Base-by-base conservation (phyloP, 176 grass and related monocot genomes). In the Paspalum notatum region DNA sequence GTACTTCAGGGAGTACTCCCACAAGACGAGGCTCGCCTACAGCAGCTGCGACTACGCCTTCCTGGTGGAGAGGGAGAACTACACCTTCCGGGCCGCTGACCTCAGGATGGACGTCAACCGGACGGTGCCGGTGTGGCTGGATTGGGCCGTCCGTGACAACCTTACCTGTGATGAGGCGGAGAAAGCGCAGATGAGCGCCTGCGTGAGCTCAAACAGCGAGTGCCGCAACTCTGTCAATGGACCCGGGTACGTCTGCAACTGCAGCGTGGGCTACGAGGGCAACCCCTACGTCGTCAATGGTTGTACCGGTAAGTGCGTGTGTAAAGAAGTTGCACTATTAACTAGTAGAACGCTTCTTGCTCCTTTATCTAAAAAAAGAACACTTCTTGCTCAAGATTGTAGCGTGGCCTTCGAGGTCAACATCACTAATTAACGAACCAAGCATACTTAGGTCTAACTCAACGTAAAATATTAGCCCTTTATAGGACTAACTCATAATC, bases 51-150 rank as follows among this genome's bases (percentile, higher is more conserved):
- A 75, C 48, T 75, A 59, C 15, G 63, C 82, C 8, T 77, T 77
- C 25, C 0, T 84, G 1, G 82, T 47, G 63, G 73, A 84, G 17
- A 84, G 9, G 12, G 9, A 47, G 0, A 25, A 59, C 53, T 84
- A 76, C 62, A 69, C 9, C 20, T 77, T 84, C 82, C 2, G 18
- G 18, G 0, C 26, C 1, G 1, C 41, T 1, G 72, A 76, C 72
- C 70, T 84, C 16, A 83, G 0, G 38, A 75, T 46, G 81, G 47
- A 54, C 7, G 15, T 14, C 5, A 9, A 21, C 21, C 1, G 12
- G 79, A 81, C 42, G 24, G 48, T 82, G 79, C 79, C 43, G 42
- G 79, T 75, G 60, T 27, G n/a, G 16, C 59, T 83, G 6, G 71
- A 83, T 24, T 83, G 60, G 81, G 81, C 71, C 14, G 56, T 83